Conservation (phyloP, 1,284 basidiomycete genomes). For the Marasmius tenuissimus region DNA sequence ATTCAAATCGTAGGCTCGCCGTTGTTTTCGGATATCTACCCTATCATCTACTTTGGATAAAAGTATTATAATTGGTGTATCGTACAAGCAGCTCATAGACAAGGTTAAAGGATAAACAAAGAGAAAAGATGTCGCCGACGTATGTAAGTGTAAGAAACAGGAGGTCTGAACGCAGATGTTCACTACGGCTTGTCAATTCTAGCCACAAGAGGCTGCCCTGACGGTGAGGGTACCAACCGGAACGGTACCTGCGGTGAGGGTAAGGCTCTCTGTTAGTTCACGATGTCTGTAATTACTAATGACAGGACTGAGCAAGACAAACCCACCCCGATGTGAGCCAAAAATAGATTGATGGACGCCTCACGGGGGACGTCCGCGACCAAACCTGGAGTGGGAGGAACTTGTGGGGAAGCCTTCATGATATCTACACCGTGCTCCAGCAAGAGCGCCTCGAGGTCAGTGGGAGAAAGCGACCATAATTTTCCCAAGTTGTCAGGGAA, state of each 20-base stretch:
- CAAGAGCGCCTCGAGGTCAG: not conserved
- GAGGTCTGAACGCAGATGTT: too few relatives aligned
- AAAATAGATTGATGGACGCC: conserved; percentile 42
- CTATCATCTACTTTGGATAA: too few relatives aligned
- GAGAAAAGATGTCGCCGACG: too few relatives aligned
- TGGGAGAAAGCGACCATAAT: not conserved
- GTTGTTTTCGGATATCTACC: too few relatives aligned
- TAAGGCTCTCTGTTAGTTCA: not conserved
- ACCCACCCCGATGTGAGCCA: conserved; percentile 48
- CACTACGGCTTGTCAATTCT: too few relatives aligned
- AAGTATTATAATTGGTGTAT: too few relatives aligned
- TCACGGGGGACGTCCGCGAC: conserved; percentile 20
- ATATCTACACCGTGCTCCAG: conserved; percentile 3
- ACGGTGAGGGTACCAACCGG: not conserved
- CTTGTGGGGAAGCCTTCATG: not conserved
- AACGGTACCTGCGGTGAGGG: not conserved
- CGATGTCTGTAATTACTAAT: not conserved
- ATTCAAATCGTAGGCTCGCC: too few relatives aligned
- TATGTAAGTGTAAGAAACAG: too few relatives aligned
- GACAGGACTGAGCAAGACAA: conserved; percentile 14
- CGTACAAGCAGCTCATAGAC: too few relatives aligned
- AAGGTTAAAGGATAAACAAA: too few relatives aligned
- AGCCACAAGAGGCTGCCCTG: too few relatives aligned
- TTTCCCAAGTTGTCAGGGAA: conserved; percentile 16
- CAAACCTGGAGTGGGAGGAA: not conserved